Percentiles rank a stretch among this genome's conserved stretches.
phyloP scores from a whole-genome alignment of 1,139 yeast genomes.

The Geotrichum bryndzae region DNA sequence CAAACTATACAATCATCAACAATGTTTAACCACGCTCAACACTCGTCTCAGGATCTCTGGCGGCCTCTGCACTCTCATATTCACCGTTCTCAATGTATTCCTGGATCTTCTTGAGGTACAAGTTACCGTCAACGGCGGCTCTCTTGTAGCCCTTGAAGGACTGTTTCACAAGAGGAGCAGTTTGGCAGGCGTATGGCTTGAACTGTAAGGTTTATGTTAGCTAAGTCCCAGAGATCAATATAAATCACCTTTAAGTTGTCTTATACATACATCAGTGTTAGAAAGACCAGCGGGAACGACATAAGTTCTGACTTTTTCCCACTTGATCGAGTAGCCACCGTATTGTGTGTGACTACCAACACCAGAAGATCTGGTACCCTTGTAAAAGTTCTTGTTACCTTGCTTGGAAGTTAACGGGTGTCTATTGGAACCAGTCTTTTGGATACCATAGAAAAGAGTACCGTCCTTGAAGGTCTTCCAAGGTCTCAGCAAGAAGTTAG shows the following conservation, averaged over 20 bases:
- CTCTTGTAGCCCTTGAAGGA: slow-evolving; percentile 61
- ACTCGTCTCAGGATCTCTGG: slow-evolving; percentile 26
- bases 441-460: slow-evolving; percentile 70
- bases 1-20: not conserved
- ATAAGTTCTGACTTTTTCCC: slow-evolving; percentile 84
- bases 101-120: slow-evolving; percentile 65
- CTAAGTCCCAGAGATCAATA: not conserved
- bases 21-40: slow-evolving; percentile 33
- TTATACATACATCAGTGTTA: slow-evolving; percentile 28
- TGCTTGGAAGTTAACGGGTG: slow-evolving; percentile 83
- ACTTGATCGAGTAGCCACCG: slow-evolving; percentile 73
- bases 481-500: slow-evolving; percentile 58
- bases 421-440: slow-evolving; percentile 78
- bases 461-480: slow-evolving; percentile 81
- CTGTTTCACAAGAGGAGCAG: slow-evolving; percentile 65
- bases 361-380: slow-evolving; percentile 95
- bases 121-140: slow-evolving; percentile 68
- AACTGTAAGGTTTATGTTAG: slow-evolving; percentile 37
- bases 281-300: slow-evolving; percentile 60
- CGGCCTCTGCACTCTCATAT: slow-evolving; percentile 30
- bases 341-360: slow-evolving; percentile 71
- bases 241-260: not conserved
- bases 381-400: slow-evolving; percentile 89
- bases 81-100: slow-evolving; percentile 73
- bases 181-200: slow-evolving; percentile 69